A percentile compares a stretch with the other conserved stretches of the same genome.
These are phyloP conservation scores for Priceomyces medius DNA, from an alignment of 805 yeast species.

Conservation along the genomic window DNA sequence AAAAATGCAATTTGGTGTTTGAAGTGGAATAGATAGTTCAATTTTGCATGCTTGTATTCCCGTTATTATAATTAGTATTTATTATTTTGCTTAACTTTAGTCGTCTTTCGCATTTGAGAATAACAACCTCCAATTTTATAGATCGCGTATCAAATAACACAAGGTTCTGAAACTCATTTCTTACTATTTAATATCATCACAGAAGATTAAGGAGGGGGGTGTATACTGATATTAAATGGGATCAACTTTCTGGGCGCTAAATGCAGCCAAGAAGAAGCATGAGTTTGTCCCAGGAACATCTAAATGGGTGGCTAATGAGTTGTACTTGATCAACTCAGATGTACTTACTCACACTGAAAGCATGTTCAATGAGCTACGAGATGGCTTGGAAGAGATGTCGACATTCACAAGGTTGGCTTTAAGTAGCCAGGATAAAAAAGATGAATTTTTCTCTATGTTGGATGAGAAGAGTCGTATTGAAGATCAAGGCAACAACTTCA, in stretches of 20 bases:
- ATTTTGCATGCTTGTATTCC: too few species aligned
- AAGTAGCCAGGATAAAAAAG: constrained; percentile 9
- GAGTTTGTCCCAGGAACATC: constrained; percentile 51
- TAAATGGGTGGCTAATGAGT: constrained; percentile 49
- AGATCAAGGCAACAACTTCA: constrained; percentile 1
- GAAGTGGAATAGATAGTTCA: too few species aligned
- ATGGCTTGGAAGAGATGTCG: constrained; percentile 41
- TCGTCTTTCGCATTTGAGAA: too few species aligned
- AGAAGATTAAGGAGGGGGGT: background rate
- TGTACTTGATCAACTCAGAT: constrained; percentile 27
- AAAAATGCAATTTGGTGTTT: too few species aligned
- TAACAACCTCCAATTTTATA: background rate
- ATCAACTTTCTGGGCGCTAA: constrained; percentile 31
- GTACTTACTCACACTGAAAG: constrained; percentile 39
- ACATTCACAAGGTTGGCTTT: constrained; percentile 40
- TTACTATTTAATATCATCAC: background rate
- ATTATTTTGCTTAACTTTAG: too few species aligned
- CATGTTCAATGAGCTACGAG: constrained; percentile 36
- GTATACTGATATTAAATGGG: constrained; percentile 4
- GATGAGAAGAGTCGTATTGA: background rate
- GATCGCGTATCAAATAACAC: background rate
- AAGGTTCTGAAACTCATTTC: background rate
- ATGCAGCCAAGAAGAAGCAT: constrained; percentile 26
- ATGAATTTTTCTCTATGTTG: background rate
- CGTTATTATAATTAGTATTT: too few species aligned